These are phyloP conservation scores for Geopyxis carbonaria DNA, from an alignment of 495 filamentous ascomycete genomes.

Conservation along the genomic window DNA sequence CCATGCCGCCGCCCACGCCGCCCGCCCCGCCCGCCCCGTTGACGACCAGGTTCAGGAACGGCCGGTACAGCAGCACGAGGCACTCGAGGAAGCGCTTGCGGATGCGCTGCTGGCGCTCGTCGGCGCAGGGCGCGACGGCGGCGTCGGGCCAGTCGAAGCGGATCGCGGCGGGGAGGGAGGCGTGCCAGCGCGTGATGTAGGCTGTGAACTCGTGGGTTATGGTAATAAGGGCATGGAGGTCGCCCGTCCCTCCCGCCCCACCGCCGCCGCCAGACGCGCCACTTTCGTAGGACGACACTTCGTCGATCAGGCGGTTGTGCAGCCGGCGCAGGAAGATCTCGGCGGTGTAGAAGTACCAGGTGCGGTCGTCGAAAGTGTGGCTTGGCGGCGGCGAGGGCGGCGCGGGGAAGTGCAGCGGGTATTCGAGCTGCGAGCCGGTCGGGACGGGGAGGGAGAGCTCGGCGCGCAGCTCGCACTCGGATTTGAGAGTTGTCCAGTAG, in stretches of 20 bases:
- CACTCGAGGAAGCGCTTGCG: conserved; percentile 29
- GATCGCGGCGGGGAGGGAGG: conserved; percentile 25
- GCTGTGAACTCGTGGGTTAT: conserved; percentile 25
- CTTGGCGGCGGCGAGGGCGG: conserved; percentile 20
- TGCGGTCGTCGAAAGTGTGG: conserved; percentile 17
- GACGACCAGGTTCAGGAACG: conserved; percentile 26
- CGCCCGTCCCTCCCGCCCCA: too few relatives aligned
- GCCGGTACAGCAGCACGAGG: conserved; percentile 28
- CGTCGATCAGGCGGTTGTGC: conserved; percentile 28
- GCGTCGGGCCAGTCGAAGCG: conserved; percentile 26
- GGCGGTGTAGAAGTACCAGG: conserved; percentile 29
- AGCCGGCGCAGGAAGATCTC: conserved; percentile 29
- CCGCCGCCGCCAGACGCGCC: too few relatives aligned
- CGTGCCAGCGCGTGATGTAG: conserved; percentile 28
- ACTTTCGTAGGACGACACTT: conserved; percentile 25
- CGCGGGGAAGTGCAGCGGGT: conserved; percentile 26
- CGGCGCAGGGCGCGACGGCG: conserved; percentile 19
- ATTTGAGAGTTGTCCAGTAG: conserved; percentile 31
- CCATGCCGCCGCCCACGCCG: neutral
- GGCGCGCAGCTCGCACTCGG: conserved; percentile 30
- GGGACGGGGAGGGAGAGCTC: conserved; percentile 26
- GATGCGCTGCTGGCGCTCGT: conserved; percentile 27
- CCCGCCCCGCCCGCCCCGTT: conserved; percentile 6
- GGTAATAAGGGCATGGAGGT: conserved; percentile 12
- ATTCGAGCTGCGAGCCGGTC: conserved; percentile 26